These are phyloP conservation scores for Saussurea involucrata DNA, from an alignment of 129 eudicot genomes.

Conservation along the genomic window DNA sequence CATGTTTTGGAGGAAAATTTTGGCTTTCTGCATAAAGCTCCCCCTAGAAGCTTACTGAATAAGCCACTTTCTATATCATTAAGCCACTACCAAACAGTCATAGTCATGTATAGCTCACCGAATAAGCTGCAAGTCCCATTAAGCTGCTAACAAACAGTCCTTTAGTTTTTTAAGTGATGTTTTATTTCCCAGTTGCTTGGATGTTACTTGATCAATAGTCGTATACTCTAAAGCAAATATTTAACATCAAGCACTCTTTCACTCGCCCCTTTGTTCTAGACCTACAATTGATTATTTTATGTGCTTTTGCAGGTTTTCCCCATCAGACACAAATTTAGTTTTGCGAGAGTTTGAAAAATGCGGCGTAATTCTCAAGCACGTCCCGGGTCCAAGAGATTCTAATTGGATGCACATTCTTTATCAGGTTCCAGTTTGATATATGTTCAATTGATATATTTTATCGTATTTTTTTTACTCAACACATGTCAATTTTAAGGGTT, in stretches of 20 bases:
- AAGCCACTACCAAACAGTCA: too few species aligned
- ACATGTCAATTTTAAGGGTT: too few species aligned
- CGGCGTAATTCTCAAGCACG: conserved; percentile 80
- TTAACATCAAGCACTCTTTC: conserved; percentile 6
- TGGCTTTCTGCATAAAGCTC: too few species aligned
- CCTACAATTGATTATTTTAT: background rate
- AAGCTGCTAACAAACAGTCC: too few species aligned
- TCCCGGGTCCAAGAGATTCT: conserved; percentile 93
- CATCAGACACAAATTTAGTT: conserved; percentile 85
- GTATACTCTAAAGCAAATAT: background rate
- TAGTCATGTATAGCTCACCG: too few species aligned
- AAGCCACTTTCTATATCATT: too few species aligned
- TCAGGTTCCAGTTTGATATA: conserved; percentile 54
- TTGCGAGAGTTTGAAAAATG: conserved; percentile 94
- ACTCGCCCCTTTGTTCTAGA: background rate
- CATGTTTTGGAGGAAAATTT: too few species aligned
- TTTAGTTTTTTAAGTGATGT: background rate
- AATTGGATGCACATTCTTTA: conserved; percentile 98
- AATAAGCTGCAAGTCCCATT: too few species aligned
- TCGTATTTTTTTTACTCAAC: too few species aligned
- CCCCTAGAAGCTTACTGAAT: too few species aligned
- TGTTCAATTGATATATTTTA: too few species aligned
- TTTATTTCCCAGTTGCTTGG: background rate
- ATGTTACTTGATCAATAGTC: background rate
- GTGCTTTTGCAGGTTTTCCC: conserved; percentile 60